Conservation (phyloP, 108 stramenopile species). For the Cyclotella sp. region DNA sequence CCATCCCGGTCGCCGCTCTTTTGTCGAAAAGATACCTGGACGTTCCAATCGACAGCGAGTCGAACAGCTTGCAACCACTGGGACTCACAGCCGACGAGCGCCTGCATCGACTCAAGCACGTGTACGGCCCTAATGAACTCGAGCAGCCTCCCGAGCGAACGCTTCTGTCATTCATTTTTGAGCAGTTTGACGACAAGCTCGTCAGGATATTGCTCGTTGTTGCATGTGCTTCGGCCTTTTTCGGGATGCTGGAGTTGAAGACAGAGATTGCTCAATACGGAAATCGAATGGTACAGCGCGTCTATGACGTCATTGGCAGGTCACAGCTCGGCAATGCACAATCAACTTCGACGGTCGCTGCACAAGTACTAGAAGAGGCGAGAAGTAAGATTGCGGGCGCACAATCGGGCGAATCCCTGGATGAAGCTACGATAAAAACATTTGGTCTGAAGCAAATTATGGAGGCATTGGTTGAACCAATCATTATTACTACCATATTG, state of each 20-base stretch:
- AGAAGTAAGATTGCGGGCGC: constrained; percentile 5
- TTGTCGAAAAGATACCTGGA: constrained; percentile 38
- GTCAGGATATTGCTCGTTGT: constrained; percentile 87
- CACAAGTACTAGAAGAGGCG: constrained; percentile 33
- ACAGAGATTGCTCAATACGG: constrained; percentile 46
- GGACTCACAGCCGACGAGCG: constrained; percentile 37
- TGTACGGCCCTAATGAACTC: constrained; percentile 73
- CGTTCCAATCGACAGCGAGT: constrained; percentile 33
- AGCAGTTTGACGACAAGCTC: constrained; percentile 90
- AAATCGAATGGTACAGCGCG: constrained; percentile 1
- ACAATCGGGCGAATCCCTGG: constrained; percentile 8
- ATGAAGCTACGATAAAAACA: not conserved
- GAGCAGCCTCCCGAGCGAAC: constrained; percentile 54
- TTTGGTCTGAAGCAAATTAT: constrained; percentile 66
- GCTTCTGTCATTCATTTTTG: constrained; percentile 61
- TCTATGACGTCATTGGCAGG: not conserved
- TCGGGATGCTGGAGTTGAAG: constrained; percentile 73
- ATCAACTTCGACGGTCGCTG: constrained; percentile 30
- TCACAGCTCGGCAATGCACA: not conserved
- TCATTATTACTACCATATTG: constrained; percentile 94
- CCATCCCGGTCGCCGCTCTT: constrained; percentile 39
- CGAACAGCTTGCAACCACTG: constrained; percentile 24
- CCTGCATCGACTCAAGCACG: constrained; percentile 22
- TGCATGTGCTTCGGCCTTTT: constrained; percentile 71
- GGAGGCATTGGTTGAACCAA: constrained; percentile 92